These are phyloP conservation scores for Metarhizium anisopliae DNA, from an alignment of 2,329 filamentous ascomycete species.

Conservation along the genomic window DNA sequence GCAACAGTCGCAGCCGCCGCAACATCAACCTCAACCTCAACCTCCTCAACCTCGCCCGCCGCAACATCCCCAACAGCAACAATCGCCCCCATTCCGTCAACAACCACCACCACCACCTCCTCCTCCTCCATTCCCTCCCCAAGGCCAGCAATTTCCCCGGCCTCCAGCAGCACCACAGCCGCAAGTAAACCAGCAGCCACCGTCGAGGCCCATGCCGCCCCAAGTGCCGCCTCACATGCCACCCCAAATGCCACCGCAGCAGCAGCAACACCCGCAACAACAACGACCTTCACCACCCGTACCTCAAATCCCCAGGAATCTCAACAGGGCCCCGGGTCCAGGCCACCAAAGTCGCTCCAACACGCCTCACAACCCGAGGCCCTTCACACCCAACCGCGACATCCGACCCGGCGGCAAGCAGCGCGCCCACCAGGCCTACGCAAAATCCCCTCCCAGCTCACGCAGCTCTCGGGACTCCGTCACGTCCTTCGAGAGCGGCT, in stretches of 20 bases:
- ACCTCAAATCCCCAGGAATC: background rate
- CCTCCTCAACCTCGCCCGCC: background rate
- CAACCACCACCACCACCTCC: background rate
- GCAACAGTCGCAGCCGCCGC: background rate
- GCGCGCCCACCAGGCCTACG: background rate
- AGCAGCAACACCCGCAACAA: background rate
- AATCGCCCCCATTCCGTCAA: background rate
- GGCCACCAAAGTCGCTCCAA: background rate
- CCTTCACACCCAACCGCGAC: background rate
- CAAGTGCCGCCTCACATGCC: background rate
- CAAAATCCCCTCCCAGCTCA: conserved; percentile 8
- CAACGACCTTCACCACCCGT: background rate
- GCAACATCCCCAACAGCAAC: background rate
- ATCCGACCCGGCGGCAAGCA: background rate
- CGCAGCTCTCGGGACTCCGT: conserved; percentile 11
- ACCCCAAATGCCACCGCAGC: background rate
- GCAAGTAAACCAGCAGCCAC: background rate
- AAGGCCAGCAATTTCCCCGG: background rate
- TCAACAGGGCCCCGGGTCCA: background rate
- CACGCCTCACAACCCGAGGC: background rate
- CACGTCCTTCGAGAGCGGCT: conserved; percentile 5
- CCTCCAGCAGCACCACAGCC: background rate
- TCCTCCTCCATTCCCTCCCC: background rate
- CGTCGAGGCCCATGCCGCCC: background rate
- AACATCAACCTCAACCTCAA: background rate